phyloP scores from a whole-genome alignment of 306 rosid genomes.

The Neltuma alba region DNA sequence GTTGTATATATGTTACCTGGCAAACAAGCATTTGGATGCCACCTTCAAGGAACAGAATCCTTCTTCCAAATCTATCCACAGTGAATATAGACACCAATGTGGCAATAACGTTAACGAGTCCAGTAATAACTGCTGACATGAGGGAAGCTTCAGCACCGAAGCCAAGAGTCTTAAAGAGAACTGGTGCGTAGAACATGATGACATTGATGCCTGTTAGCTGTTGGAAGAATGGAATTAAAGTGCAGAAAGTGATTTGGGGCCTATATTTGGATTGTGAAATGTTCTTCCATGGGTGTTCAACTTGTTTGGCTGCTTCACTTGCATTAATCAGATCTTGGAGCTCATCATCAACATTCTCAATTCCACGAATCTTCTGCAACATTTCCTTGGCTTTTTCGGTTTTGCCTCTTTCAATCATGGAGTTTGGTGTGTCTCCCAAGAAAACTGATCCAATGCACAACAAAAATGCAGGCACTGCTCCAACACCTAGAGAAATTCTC shows the following conservation, averaged over 20 bases:
- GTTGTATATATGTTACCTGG: constrained; percentile 7
- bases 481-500: constrained; percentile 38
- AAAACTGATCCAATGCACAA: constrained; percentile 26
- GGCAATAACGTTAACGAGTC: constrained; percentile 25
- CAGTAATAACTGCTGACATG: constrained; percentile 31
- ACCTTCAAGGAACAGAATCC: constrained; percentile 33
- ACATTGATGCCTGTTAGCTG: constrained; percentile 34
- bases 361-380: constrained; percentile 33
- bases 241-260: constrained; percentile 31
- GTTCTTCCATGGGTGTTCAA: constrained; percentile 36
- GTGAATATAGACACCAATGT: constrained; percentile 29
- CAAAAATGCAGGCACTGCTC: constrained; percentile 42
- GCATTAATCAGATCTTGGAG: constrained; percentile 37
- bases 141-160: constrained; percentile 31
- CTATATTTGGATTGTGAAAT: constrained; percentile 16
- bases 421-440: constrained; percentile 37
- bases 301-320: constrained; percentile 22
- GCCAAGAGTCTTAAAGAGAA: constrained; percentile 32
- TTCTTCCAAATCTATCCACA: constrained; percentile 35
- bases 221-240: constrained; percentile 29
- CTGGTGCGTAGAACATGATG: constrained; percentile 33
- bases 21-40: constrained; percentile 35
- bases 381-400: constrained; percentile 14
- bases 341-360: constrained; percentile 20
- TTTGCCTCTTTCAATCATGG: constrained; percentile 42